phyloP scores from a whole-genome alignment of 495 filamentous ascomycete genomes.

The Aspergillus egyptiacus region DNA sequence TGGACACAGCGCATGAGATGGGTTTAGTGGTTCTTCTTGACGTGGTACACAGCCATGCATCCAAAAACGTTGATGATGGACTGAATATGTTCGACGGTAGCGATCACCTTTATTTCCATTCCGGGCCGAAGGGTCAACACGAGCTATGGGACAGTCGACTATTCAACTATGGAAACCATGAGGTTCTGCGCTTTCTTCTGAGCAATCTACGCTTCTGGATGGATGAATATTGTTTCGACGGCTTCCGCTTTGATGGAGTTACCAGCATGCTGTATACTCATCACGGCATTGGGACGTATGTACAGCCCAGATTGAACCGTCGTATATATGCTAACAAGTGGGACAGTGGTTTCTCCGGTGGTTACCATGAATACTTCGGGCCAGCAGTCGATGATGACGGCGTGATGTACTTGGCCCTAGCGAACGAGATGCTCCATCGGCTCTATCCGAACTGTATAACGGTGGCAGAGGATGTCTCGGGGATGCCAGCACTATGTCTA shows the following conservation, averaged over 20 bases:
- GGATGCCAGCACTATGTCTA: constrained; percentile 93
- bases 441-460: constrained; percentile 84
- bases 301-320: constrained; percentile 18
- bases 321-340: constrained; percentile 2
- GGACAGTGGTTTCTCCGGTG: constrained; percentile 88
- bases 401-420: constrained; percentile 90
- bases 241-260: constrained; percentile 96
- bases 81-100: constrained; percentile 92
- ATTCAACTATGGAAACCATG: constrained; percentile 95
- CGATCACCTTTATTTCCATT: constrained; percentile 94
- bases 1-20: constrained; percentile 89
- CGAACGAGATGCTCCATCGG: constrained; percentile 90
- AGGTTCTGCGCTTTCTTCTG: constrained; percentile 88
- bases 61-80: constrained; percentile 92
- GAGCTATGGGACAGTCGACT: constrained; percentile 93
- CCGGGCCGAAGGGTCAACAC: constrained; percentile 72
- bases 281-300: constrained; percentile 96
- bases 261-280: constrained; percentile 96
- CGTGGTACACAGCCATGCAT: constrained; percentile 96
- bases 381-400: constrained; percentile 89
- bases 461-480: constrained; percentile 94
- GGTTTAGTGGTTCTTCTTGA: constrained; percentile 90
- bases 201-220: constrained; percentile 98
- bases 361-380: constrained; percentile 98
- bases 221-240: constrained; percentile 96